These are phyloP conservation scores for Epichloe coenophiala DNA, from an alignment of 2,329 filamentous ascomycete species.

Conservation along the genomic window DNA sequence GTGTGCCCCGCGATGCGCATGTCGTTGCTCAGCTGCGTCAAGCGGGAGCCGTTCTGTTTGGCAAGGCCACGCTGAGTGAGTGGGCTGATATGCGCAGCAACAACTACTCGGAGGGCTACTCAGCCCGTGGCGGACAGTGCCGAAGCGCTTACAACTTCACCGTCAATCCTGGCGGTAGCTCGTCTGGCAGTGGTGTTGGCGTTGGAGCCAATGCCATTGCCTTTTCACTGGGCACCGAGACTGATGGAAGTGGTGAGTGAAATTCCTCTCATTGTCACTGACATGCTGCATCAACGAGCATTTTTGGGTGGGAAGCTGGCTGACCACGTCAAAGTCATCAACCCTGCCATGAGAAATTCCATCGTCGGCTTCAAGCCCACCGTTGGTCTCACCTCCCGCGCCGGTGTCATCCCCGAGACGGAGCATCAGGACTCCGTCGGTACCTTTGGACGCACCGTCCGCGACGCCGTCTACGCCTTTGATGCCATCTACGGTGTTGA, in stretches of 20 bases:
- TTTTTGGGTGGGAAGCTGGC: not conserved
- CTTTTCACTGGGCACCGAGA: constrained; percentile 61
- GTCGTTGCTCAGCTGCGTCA: constrained; percentile 48
- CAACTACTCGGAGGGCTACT: constrained; percentile 56
- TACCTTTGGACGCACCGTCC: constrained; percentile 51
- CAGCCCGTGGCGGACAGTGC: constrained; percentile 48
- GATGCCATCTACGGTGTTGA: constrained; percentile 57
- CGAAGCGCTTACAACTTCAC: constrained; percentile 57
- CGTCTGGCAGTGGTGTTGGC: constrained; percentile 50
- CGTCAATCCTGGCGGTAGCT: constrained; percentile 54
- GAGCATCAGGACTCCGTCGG: constrained; percentile 58
- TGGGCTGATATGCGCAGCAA: constrained; percentile 62
- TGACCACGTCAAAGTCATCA: constrained; percentile 38
- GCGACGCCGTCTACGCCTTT: constrained; percentile 53
- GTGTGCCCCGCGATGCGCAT: constrained; percentile 54
- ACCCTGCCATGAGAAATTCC: constrained; percentile 54
- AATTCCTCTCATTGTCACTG: not conserved
- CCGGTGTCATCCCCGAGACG: constrained; percentile 50
- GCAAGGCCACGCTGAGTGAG: constrained; percentile 57
- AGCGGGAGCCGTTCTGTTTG: constrained; percentile 55
- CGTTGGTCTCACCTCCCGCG: constrained; percentile 55
- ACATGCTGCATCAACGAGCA: not conserved
- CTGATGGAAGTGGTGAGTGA: constrained; percentile 46
- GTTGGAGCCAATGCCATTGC: constrained; percentile 50
- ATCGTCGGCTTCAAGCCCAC: constrained; percentile 67